Evolutionary conservation across 2,329 filamentous ascomycete genomes (phyloP), one percentile per base, ranked within the genome.

Genomic region (Gremmenia infestans): DNA sequence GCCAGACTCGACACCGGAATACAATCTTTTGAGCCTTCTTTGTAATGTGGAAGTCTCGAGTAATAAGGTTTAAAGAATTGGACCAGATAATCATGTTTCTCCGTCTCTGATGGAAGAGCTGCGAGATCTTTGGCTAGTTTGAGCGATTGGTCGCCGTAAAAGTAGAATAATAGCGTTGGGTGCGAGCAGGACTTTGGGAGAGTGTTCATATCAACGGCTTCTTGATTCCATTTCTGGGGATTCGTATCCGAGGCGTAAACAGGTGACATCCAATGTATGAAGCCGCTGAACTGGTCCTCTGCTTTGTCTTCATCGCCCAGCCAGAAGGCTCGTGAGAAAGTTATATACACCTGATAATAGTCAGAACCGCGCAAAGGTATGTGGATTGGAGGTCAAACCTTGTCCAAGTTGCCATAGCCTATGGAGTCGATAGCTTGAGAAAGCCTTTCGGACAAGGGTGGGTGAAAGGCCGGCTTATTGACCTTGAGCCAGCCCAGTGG

Each of bases 101-200:
- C 61, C 22, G 58, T 48, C 17, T 56, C 53, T 1, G 57, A 57
- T 1, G 49, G 37, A 8, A 68, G 52, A 2, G 28, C 23, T 9
- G 60, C 48, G 15, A 67, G 61, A 4, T 59, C 54, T 1, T 54
- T 55, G 2, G 65, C 53, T 37, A 78, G 67, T 37, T 72, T 61
- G 3, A 60, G 56, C 5, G 73, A 73, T 57, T 73, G 74, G 6
- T 67, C 71, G 12, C 80, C 80, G 60, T 75, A 77, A 55, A 75
- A 77, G 72, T 83, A 89, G 76, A 88, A 88, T 47, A 89, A 78
- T 2, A 89, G 76, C 2, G 85, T 88, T 35, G 86, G 83, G 43
- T 88, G 85, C 9, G 61, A 56, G 2, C 80, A 76, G 55, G 72
- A 74, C 1, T 68, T 58, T 0, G 62, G 53, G 2, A 89, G 75